These are phyloP conservation scores for Arxiozyma telluris DNA, from an alignment of 1,139 yeast species.

Conservation along the genomic window DNA sequence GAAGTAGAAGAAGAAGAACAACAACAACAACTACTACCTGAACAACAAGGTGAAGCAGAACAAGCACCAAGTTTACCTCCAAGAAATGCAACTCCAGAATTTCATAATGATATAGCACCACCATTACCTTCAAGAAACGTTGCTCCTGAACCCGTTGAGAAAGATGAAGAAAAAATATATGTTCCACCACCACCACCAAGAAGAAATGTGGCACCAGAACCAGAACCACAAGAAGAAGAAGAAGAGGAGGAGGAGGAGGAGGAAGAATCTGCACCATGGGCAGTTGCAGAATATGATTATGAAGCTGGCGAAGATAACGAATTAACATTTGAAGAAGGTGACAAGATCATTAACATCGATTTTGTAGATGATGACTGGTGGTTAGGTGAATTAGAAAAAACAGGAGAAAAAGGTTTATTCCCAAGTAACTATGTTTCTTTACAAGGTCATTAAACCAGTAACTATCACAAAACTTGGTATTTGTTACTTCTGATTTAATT, in stretches of 20 bases:
- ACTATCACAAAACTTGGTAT: not conserved
- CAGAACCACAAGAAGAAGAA: slow-evolving; percentile 25
- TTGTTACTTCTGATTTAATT: not conserved
- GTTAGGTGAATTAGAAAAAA: slow-evolving; percentile 58
- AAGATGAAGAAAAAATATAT: slow-evolving; percentile 3
- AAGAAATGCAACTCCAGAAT: slow-evolving; percentile 16
- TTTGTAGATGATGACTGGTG: slow-evolving; percentile 96
- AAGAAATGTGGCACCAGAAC: slow-evolving; percentile 26
- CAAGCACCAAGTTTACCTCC: slow-evolving; percentile 31
- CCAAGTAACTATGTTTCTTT: slow-evolving; percentile 79
- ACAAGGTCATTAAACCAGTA: slow-evolving; percentile 19
- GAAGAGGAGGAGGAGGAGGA: slow-evolving; percentile 24
- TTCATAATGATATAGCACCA: slow-evolving; percentile 14
- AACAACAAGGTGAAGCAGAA: slow-evolving; percentile 18
- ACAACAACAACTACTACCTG: slow-evolving; percentile 7
- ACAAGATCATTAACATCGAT: slow-evolving; percentile 68
- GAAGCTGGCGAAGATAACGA: slow-evolving; percentile 90
- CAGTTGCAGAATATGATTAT: slow-evolving; percentile 76
- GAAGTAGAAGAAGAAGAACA: slow-evolving; percentile 13
- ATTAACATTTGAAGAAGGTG: slow-evolving; percentile 74
- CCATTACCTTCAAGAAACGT: slow-evolving; percentile 10
- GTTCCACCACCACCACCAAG: slow-evolving; percentile 31
- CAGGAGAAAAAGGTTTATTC: slow-evolving; percentile 77
- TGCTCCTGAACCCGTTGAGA: not conserved
- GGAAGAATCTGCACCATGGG: slow-evolving; percentile 39